Percentiles rank a stretch among this genome's conserved stretches.
phyloP scores from a whole-genome alignment of 306 rosid genomes.

The Hippophae gyantsensis region DNA sequence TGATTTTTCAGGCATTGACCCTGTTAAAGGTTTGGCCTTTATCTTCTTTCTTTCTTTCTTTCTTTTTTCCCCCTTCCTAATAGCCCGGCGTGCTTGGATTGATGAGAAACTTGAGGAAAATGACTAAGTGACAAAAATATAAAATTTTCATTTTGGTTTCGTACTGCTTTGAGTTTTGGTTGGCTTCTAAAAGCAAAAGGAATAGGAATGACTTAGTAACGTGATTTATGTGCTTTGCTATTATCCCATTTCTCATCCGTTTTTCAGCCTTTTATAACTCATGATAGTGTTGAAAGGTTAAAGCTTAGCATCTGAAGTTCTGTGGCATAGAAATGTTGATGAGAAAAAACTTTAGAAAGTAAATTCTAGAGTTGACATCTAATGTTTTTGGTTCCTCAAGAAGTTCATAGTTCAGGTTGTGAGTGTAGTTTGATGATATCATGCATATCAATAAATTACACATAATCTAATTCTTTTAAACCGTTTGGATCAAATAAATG shows the following conservation, averaged over 20 bases:
- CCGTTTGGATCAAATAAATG: not conserved
- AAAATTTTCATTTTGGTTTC: not conserved
- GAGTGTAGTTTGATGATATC: too few relatives aligned
- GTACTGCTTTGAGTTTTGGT: not conserved
- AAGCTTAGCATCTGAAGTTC: not conserved
- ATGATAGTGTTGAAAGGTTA: not conserved
- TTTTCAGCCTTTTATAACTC: not conserved
- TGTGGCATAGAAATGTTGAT: not conserved
- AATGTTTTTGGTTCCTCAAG: not conserved
- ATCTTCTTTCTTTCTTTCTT: not conserved
- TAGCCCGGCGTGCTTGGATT: not conserved
- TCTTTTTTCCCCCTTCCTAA: not conserved
- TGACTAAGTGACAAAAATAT: not conserved
- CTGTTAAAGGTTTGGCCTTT: slow-evolving; percentile 52
- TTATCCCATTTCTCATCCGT: not conserved
- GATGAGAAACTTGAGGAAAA: not conserved
- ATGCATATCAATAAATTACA: too few relatives aligned
- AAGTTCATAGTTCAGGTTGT: too few relatives aligned
- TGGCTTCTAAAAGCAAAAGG: not conserved
- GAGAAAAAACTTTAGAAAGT: not conserved
- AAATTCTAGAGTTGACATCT: not conserved
- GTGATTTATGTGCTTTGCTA: not conserved
- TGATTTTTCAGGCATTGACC: slow-evolving; percentile 53
- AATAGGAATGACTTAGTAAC: not conserved
- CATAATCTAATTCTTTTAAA: not conserved